Conservation (phyloP, 78 protist species). For the Tieghemostelium lacteum region DNA sequence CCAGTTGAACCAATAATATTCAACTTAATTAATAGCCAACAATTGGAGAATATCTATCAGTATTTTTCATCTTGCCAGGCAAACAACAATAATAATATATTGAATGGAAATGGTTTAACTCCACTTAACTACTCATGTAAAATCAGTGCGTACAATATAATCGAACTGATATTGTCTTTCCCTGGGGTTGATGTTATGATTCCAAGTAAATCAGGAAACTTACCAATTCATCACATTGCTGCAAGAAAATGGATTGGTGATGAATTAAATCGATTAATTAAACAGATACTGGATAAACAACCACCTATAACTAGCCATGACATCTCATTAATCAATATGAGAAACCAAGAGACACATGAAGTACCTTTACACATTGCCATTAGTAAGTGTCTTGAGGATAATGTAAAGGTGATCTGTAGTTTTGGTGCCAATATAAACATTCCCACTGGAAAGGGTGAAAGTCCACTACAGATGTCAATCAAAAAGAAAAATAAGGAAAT, state of each 20-base stretch:
- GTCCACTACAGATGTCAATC: conserved; percentile 46
- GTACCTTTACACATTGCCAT: conserved; percentile 25
- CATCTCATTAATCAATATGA: too few species aligned
- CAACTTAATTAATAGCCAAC: neutral
- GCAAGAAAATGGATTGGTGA: conserved; percentile 39
- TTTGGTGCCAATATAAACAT: conserved; percentile 26
- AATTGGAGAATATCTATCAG: conserved; percentile 2
- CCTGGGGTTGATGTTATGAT: neutral
- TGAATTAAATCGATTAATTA: conserved; percentile 13
- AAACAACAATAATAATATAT: neutral
- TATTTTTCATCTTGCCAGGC: neutral
- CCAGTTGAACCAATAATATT: conserved; percentile 17
- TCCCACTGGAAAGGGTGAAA: conserved; percentile 49
- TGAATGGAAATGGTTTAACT: conserved; percentile 36
- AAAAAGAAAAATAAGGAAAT: conserved; percentile 18
- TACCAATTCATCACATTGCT: conserved; percentile 29
- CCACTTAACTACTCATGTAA: conserved; percentile 46
- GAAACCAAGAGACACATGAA: neutral
- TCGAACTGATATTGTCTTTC: conserved; percentile 13
- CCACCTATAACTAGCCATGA: conserved; percentile 1
- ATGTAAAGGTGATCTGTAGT: conserved; percentile 12
- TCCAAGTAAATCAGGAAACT: conserved; percentile 11
- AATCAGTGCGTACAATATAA: neutral
- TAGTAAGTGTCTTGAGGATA: conserved; percentile 5
- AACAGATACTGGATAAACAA: conserved; percentile 10